Evolutionary conservation across 2,329 filamentous ascomycete genomes (phyloP), one percentile per base, ranked within the genome.

Genomic region (Pleomassaria siparia): DNA sequence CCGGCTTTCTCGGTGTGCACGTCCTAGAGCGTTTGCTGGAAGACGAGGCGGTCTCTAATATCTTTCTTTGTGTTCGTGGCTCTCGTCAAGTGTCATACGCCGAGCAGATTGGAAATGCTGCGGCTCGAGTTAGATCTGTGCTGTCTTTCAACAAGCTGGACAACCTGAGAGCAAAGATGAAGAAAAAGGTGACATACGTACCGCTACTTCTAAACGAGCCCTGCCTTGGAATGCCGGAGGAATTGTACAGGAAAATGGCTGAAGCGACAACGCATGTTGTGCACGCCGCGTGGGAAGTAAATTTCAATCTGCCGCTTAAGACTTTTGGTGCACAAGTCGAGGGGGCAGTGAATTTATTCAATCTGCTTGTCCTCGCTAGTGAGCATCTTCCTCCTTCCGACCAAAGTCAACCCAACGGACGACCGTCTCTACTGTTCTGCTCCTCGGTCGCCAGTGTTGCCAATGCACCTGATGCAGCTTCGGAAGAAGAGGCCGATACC

Each of bases 1-100:
- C 76, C 13, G 76, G 76, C 15, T 65, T 70, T 5, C 62, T 81
- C 3, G 78, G 78, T 13, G 69, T 72, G 16, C 75, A 80, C 48
- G 63, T 80, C 2, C 60, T 80, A 5, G 59, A 72, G 15, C 63
- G 72, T 29, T 69, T 82, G 10, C 61, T 70, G 1, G 48, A 62
- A 0, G 52, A 63, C 5, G 53, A 62, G 0, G 52, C 55, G 2
- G 64, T 81, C 1, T 53, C 56, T 6, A 74, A 70, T 40, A 68
- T 85, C 4, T 76, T 79, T 56, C 82, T 81, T 58, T 72, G 84
- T 4, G 71, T 83, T 20, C 76, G 81, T 20, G 42, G 42, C 12
- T 16, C 42, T 20, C 42, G 7, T 2, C 42, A 6, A 44, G 16
- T 33, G 8, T n/a, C 30, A 15, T 16, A 36, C 18, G 26, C 16